These are phyloP conservation scores for Stropharia rugosoannulata DNA, from an alignment of 768 basidiomycete species.

Conservation along the genomic window DNA sequence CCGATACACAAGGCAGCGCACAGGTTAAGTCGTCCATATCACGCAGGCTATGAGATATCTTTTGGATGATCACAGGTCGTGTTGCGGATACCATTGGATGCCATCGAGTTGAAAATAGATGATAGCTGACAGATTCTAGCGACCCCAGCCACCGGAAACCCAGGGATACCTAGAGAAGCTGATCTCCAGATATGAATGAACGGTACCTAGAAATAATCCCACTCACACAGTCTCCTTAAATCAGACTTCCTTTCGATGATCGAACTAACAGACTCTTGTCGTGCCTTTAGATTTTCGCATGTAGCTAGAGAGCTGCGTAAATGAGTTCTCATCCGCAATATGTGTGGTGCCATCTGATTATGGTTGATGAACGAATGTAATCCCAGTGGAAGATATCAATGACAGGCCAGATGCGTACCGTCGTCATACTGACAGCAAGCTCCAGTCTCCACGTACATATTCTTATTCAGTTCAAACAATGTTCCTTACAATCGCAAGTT, in stretches of 20 bases:
- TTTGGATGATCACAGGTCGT: background rate
- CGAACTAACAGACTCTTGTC: constrained; percentile 9
- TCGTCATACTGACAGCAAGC: background rate
- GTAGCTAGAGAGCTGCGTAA: background rate
- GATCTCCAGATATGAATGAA: constrained; percentile 17
- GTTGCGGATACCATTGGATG: background rate
- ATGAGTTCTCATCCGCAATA: constrained; percentile 1
- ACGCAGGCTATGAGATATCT: background rate
- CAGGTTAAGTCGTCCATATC: background rate
- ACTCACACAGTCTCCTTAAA: constrained; percentile 18
- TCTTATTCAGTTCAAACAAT: background rate
- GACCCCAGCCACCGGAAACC: background rate
- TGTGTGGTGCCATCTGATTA: constrained; percentile 1
- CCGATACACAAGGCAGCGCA: background rate
- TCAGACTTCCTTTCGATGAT: constrained; percentile 20
- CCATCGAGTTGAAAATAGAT: background rate
- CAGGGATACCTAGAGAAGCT: constrained; percentile 6
- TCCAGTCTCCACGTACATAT: constrained; percentile 6
- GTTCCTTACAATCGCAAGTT: background rate
- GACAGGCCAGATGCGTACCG: constrained; percentile 3
- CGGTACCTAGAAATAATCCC: constrained; percentile 17
- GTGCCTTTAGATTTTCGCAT: constrained; percentile 14
- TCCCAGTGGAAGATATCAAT: constrained; percentile 4
- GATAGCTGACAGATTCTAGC: background rate
- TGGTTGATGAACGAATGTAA: background rate